These are phyloP conservation scores for Scortechinia acanthostroma DNA, from an alignment of 2,329 filamentous ascomycete genomes.

Conservation along the genomic window DNA sequence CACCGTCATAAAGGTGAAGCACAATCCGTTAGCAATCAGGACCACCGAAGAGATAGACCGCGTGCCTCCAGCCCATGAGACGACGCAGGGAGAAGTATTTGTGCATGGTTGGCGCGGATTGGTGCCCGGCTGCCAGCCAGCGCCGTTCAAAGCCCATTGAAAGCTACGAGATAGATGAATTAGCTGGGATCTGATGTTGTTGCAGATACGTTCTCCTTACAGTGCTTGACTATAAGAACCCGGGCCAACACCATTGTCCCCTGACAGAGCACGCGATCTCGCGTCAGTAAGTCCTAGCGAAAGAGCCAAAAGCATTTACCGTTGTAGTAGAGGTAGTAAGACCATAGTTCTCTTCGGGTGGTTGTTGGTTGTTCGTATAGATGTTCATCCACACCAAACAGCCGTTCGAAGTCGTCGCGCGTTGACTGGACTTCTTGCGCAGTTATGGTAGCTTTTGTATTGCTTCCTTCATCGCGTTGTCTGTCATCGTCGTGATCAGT, in stretches of 20 bases:
- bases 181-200: no score
- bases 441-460: no score
- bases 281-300: slow-evolving; percentile 3
- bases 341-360: slow-evolving; percentile 27
- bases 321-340: slow-evolving; percentile 33
- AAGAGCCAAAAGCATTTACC: slow-evolving; percentile 12
- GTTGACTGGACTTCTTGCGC: no score
- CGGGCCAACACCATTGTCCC: slow-evolving; percentile 30
- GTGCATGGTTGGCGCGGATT: slow-evolving; percentile 10
- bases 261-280: not conserved
- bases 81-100: slow-evolving; percentile 20
- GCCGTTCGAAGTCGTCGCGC: slow-evolving; percentile 17
- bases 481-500: no score
- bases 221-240: slow-evolving; percentile 28
- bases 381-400: slow-evolving; percentile 24
- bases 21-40: slow-evolving; percentile 29
- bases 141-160: slow-evolving; percentile 25
- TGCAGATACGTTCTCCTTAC: not conserved
- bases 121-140: slow-evolving; percentile 26
- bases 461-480: no score
- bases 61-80: slow-evolving; percentile 25
- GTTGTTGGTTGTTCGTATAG: slow-evolving; percentile 25
- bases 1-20: slow-evolving; percentile 29
- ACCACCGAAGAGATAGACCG: slow-evolving; percentile 25
- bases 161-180: no score